phyloP scores from a whole-genome alignment of 257 asterid species.

The Linderniella brevidens region DNA sequence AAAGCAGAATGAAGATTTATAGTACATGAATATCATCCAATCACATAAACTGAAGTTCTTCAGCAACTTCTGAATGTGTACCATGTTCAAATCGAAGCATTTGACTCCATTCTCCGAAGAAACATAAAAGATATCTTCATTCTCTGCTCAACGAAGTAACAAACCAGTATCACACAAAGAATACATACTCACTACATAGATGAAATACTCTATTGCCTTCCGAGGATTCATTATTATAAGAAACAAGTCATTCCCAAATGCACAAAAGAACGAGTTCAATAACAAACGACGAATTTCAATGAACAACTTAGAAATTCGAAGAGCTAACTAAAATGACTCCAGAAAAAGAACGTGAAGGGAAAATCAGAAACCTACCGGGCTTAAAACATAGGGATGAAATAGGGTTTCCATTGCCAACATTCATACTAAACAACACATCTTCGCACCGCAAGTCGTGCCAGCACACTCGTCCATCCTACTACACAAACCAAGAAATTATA shows the following conservation, averaged over 20 bases:
- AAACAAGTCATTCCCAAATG: no score
- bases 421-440: slow-evolving; percentile 44
- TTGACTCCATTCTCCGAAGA: slow-evolving; percentile 63
- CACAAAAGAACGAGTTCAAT: no score
- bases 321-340: no score
- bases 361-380: slow-evolving; percentile 33
- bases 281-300: no score
- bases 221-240: no score
- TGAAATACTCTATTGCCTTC: no score
- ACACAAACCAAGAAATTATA: slow-evolving; percentile 6
- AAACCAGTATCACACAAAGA: neutral
- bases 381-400: slow-evolving; percentile 69
- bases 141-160: slow-evolving; percentile 36
- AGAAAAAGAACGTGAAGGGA: neutral
- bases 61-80: slow-evolving; percentile 16
- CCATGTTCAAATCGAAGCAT: slow-evolving; percentile 63
- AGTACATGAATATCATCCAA: no score
- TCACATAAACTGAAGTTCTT: no score
- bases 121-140: slow-evolving; percentile 57
- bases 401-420: slow-evolving; percentile 46
- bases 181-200: no score
- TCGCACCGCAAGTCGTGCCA: slow-evolving; percentile 80
- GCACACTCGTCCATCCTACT: slow-evolving; percentile 70
- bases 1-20: no score
- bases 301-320: no score